A percentile compares a stretch with the other conserved stretches of the same genome.
These are phyloP conservation scores for Fusarium pininemorale DNA, from an alignment of 2,329 filamentous ascomycete species.

Conservation along the genomic window DNA sequence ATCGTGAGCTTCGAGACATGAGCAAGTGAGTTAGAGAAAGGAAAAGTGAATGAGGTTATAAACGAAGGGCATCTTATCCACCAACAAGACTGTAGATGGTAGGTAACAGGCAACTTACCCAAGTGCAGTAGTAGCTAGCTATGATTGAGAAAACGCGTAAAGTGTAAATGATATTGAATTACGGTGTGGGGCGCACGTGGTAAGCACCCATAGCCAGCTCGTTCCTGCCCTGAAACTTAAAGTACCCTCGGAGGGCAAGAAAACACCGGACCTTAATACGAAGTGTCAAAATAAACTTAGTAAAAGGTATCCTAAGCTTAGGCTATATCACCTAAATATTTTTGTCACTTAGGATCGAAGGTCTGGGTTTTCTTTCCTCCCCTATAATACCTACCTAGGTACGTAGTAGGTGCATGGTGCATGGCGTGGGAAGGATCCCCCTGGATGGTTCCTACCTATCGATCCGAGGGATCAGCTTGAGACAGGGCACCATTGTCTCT, in stretches of 20 bases:
- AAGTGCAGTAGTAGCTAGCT: neutral
- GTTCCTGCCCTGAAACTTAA: slow-evolving; percentile 12
- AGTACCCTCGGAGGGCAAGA: neutral
- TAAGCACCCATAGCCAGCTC: slow-evolving; percentile 19
- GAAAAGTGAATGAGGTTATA: neutral
- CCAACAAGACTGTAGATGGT: neutral
- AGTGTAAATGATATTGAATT: slow-evolving; percentile 8
- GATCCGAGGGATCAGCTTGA: slow-evolving; percentile 27
- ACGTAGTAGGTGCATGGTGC: neutral
- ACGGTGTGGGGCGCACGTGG: slow-evolving; percentile 23
- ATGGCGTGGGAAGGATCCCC: slow-evolving; percentile 2
- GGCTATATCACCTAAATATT: too few relatives aligned
- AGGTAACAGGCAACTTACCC: neutral
- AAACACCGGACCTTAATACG: too few relatives aligned
- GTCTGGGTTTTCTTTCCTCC: too few relatives aligned
- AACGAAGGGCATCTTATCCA: neutral
- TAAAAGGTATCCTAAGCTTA: too few relatives aligned
- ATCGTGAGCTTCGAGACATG: neutral
- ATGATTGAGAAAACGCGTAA: slow-evolving; percentile 11
- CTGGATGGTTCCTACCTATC: slow-evolving; percentile 12
- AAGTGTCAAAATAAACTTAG: too few relatives aligned
- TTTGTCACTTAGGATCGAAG: too few relatives aligned
- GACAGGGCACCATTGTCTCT: slow-evolving; percentile 22
- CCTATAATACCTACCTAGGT: neutral
- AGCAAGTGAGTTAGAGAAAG: slow-evolving; percentile 3